Percentiles rank a stretch among this genome's conserved stretches.
Conservation (phyloP, 441 rosid species). For the Erodium moschatum region DNA sequence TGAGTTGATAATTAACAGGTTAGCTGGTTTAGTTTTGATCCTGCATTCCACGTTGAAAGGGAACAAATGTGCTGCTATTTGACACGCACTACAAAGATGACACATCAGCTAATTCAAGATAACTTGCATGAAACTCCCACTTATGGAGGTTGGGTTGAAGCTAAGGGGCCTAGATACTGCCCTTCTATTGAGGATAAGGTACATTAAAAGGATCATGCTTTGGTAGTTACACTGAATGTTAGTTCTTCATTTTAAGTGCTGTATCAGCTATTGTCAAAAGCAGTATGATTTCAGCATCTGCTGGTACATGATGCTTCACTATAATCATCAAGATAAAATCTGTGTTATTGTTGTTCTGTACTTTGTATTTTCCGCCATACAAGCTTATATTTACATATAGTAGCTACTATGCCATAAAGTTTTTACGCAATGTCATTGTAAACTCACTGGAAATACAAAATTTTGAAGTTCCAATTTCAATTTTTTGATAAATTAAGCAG, state of each 20-base stretch:
- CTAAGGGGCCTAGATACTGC: constrained; percentile 98
- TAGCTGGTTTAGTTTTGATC: constrained; percentile 96
- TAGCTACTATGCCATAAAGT: neutral
- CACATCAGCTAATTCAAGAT: constrained; percentile 82
- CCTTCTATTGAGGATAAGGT: constrained; percentile 99
- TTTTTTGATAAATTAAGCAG: no score
- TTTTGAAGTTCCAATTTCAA: no score
- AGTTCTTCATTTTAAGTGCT: neutral
- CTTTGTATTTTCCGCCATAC: neutral
- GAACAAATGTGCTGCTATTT: constrained; percentile 94
- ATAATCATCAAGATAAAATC: neutral
- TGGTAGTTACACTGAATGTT: neutral
- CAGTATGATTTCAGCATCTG: neutral
- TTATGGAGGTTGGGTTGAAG: constrained; percentile 99
- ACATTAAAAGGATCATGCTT: constrained; percentile 4
- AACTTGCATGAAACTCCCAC: constrained; percentile 98
- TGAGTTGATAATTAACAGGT: constrained; percentile 42
- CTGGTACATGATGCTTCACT: neutral
- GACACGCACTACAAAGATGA: constrained; percentile 73
- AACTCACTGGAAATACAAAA: no score
- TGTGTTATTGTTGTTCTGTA: neutral
- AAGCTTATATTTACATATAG: neutral
- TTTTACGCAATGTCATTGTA: no score
- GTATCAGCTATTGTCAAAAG: neutral
- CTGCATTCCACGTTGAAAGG: constrained; percentile 72